Evolutionary conservation across 805 yeast species (phyloP).

Genomic region (Jamesozyma gamospora): DNA sequence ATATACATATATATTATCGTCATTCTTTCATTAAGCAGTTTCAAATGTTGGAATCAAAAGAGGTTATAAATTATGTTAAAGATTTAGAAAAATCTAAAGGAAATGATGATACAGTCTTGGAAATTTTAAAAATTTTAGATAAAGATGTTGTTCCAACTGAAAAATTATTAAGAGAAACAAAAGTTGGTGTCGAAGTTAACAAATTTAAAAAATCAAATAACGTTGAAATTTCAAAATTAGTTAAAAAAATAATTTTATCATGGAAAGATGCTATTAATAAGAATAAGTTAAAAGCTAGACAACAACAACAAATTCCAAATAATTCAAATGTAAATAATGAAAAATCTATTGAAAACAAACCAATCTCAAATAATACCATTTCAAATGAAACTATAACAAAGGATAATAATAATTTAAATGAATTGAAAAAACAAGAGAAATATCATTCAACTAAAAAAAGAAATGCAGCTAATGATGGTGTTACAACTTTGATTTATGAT

Average conservation of each 20-base stretch:
- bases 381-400: background rate
- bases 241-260: constrained; percentile 67
- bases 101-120: constrained; percentile 53
- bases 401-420: constrained; percentile 1
- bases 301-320: constrained; percentile 9
- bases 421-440: constrained; percentile 29
- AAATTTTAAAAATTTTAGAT: constrained; percentile 54
- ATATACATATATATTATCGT: background rate
- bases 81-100: constrained; percentile 60
- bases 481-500: constrained; percentile 56
- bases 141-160: constrained; percentile 75
- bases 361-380: background rate
- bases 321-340: background rate
- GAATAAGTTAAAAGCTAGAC: constrained; percentile 36
- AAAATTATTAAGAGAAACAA: constrained; percentile 74
- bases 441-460: constrained; percentile 49
- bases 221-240: constrained; percentile 56
- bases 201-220: constrained; percentile 64
- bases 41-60: constrained; percentile 56
- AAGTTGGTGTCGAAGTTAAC: constrained; percentile 95
- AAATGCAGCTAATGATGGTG: constrained; percentile 72
- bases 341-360: background rate
- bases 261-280: constrained; percentile 87
- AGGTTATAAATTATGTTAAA: constrained; percentile 57
- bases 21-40: too few relatives aligned